phyloP scores from a whole-genome alignment of 202 grass and related monocot species.

The Sporobolus alterniflorus region DNA sequence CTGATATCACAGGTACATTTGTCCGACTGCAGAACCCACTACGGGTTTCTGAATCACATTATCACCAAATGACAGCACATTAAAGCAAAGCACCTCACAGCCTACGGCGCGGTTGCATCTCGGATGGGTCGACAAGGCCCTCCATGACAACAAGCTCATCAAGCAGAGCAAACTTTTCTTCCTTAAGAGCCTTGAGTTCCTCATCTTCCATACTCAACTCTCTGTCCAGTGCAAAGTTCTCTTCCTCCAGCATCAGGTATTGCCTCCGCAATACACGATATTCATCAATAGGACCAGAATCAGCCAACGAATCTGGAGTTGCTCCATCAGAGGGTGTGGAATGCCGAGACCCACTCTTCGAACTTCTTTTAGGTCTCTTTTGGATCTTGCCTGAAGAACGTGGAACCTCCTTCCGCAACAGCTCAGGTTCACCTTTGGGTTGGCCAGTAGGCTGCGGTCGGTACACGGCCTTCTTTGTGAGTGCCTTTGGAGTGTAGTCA shows the following conservation, averaged over 20 bases:
- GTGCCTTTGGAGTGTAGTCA: constrained; percentile 40
- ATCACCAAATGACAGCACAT: not conserved
- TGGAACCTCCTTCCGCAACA: constrained; percentile 31
- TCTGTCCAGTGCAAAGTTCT: constrained; percentile 72
- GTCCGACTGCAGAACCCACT: constrained; percentile 6
- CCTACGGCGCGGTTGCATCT: constrained; percentile 30
- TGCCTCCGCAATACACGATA: constrained; percentile 70
- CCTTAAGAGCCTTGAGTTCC: constrained; percentile 59
- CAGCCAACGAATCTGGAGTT: constrained; percentile 57
- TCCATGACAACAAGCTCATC: constrained; percentile 96
- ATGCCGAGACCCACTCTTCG: constrained; percentile 39
- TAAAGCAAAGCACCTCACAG: constrained; percentile 8
- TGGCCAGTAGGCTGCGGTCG: constrained; percentile 34
- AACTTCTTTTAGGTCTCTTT: constrained; percentile 56
- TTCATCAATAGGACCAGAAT: constrained; percentile 64
- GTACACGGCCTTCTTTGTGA: constrained; percentile 55
- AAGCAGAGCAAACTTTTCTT: constrained; percentile 74
- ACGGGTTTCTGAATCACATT: constrained; percentile 19
- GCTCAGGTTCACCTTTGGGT: constrained; percentile 44
- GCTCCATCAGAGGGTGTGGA: constrained; percentile 28
- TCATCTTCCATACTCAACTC: constrained; percentile 61
- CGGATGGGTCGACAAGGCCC: constrained; percentile 69
- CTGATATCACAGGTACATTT: constrained; percentile 7
- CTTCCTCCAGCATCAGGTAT: constrained; percentile 89
- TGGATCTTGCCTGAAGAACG: constrained; percentile 40